Evolutionary conservation across 2,329 filamentous ascomycete species (phyloP).

Genomic region (Alternaria sp.): DNA sequence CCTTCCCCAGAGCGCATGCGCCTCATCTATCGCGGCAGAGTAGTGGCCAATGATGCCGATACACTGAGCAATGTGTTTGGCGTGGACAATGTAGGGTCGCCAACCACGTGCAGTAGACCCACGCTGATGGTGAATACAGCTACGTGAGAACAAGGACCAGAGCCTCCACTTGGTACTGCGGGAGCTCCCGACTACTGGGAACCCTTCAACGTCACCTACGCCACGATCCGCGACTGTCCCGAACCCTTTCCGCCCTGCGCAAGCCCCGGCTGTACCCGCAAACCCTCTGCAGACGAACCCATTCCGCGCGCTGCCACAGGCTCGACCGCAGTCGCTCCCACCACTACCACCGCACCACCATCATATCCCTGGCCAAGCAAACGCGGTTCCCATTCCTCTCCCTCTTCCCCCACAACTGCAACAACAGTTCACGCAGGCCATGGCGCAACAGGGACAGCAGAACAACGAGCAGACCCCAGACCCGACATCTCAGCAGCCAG

Average conservation of each 20-base stretch:
- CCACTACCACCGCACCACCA: conserved; percentile 26
- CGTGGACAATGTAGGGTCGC: conserved; percentile 54
- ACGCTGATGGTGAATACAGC: conserved; percentile 32
- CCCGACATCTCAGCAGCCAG: conserved; percentile 4
- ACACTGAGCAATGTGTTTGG: conserved; percentile 60
- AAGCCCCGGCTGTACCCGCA: conserved; percentile 17
- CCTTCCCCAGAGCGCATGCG: conserved; percentile 56
- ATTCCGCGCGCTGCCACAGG: conserved; percentile 35
- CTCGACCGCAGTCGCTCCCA: conserved; percentile 39
- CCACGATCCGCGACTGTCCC: conserved; percentile 47
- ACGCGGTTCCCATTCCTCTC: conserved; percentile 21
- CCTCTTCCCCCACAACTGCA: conserved; percentile 33
- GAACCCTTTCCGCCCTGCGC: conserved; percentile 38
- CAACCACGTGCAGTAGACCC: not conserved
- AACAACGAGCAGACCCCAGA: conserved; percentile 6
- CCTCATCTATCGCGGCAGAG: conserved; percentile 64
- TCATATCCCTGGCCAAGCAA: conserved; percentile 16
- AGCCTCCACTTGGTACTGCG: conserved; percentile 49
- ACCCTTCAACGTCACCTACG: conserved; percentile 15
- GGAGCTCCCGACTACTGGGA: conserved; percentile 32
- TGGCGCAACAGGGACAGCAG: conserved; percentile 23
- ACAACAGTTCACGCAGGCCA: conserved; percentile 32
- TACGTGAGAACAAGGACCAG: conserved; percentile 44
- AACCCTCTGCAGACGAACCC: conserved; percentile 39
- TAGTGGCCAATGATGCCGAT: conserved; percentile 57